Base-by-base conservation (phyloP, 2,329 filamentous ascomycete species). In the Neocatenulostroma microsporum region DNA sequence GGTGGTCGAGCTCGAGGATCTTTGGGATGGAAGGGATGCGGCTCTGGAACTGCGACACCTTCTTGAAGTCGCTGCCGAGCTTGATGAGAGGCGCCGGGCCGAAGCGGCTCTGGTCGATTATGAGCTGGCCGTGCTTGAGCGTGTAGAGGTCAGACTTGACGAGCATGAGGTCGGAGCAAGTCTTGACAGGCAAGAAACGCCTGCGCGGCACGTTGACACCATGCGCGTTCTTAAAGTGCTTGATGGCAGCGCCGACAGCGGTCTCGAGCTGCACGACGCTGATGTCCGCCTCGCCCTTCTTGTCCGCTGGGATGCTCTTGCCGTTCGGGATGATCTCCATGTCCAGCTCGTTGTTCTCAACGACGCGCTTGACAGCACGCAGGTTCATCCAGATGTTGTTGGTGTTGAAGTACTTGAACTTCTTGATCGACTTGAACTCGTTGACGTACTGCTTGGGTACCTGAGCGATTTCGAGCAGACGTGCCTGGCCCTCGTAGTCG, bases 401-500 rank as follows among this genome's bases (percentile, higher is more conserved):
- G 68, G 91, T 98, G 80, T 98, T 98, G 82, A 98, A 98, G 80
- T 98, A 98, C 78, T 94, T 95, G 83, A 98, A 98, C 78, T 98
- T 98, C 82, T 98, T 98, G 76, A 98, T 98, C 32, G 88, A 95
- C 81, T 98, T 98, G 85, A 98, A 98, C 73, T 98, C 91, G 71
- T 98, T 96, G 64, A 91, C 85, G 70, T 98, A 91, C 74, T 98
- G 86, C 80, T 96, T 98, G 69, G 91, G 91, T 23, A 98, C 91
- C 74, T 98, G 91, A 12, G 91, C 91, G 57, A 98, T 95, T 73
- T 98, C 91, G 36, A 98, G 83, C 51, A 98, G 82, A 61, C 91
- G 88, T 53, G 93, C 89, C 40, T 84, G 88, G 58, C 89, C 89
- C 64, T 98, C 91, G 69, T 95, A 95, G 72, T 98, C 89, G 60